These are phyloP conservation scores for Lentinula sp. DNA, from an alignment of 768 basidiomycete species.

Conservation along the genomic window DNA sequence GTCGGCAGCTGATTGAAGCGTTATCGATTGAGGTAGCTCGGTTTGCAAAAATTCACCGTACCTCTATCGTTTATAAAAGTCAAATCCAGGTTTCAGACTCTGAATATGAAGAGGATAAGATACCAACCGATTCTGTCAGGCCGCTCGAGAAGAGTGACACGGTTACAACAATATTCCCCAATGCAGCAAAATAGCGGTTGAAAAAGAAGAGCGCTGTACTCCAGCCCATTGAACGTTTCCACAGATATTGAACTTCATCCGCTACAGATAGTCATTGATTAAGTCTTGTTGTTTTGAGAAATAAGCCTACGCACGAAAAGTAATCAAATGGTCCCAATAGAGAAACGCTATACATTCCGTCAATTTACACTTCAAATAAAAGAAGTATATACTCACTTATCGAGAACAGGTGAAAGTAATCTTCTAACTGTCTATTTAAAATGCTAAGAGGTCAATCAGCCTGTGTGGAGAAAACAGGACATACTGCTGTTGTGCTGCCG, in stretches of 20 bases:
- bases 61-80: neutral
- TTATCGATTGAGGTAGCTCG: neutral
- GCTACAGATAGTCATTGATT: neutral
- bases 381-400: neutral
- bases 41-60: neutral
- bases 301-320: neutral
- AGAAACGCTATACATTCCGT: neutral
- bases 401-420: slow-evolving; percentile 1
- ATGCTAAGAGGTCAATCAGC: neutral
- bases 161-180: slow-evolving; percentile 4
- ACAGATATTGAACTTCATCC: slow-evolving; percentile 3
- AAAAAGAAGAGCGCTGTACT: neutral
- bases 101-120: neutral
- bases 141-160: slow-evolving; percentile 1
- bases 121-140: neutral
- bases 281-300: neutral
- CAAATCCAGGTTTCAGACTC: neutral
- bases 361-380: neutral
- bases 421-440: neutral
- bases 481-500: neutral
- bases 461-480: neutral
- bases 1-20: neutral
- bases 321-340: slow-evolving; percentile 4
- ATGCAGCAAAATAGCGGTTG: slow-evolving; percentile 1
- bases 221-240: neutral